Evolutionary conservation across 2,329 filamentous ascomycete genomes (phyloP), one percentile per base, ranked within the genome.

Genomic region (Harringtonia aguacate): DNA sequence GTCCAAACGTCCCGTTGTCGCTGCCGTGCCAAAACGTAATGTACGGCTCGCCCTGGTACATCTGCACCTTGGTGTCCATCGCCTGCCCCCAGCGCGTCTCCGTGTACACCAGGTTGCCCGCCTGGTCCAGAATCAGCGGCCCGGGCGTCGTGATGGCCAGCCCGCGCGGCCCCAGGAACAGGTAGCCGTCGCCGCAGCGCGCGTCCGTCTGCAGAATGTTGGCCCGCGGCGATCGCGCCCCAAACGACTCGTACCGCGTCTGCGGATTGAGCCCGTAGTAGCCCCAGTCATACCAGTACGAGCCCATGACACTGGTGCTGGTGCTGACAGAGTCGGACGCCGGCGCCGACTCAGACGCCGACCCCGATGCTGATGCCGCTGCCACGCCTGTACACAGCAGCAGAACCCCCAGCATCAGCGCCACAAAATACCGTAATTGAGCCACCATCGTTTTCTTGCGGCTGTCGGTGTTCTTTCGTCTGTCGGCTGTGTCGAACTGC

Each of bases 51-150:
- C 70, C 73, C 38, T 69, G 65, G 63, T 66, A 75, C 4, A 27
- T 44, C 37, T 57, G 55, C 17, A 56, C 52, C n/a, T 48, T 50
- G 27, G 59, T 33, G 27, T 59, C 55, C 50, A 52, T 56, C 7
- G 56, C 55, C 38, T 55, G 44, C 13, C 46, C 50, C 41, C 56
- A 62, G n/a, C 41, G 49, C 45, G 59, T 59, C 34, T 64, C 57
- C 43, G 60, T 60, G 72, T 73, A 78, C 22, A 78, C 61, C 1
- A 77, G 60, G 41, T 76, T 69, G 2, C 73, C 73, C 35, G 72
- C 57, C 49, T 73, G 65, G 12, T 66, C 64, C 50, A 75, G 70
- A 50, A 77, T 76, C 52, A 77, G 77, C 2, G 72, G 68, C 0
- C 62, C 71, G 3, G 71, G 63, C 54, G 77, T 72, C 3, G 17